Base-by-base conservation (phyloP, 2,329 filamentous ascomycete species). In the Cytospora piceicola region DNA sequence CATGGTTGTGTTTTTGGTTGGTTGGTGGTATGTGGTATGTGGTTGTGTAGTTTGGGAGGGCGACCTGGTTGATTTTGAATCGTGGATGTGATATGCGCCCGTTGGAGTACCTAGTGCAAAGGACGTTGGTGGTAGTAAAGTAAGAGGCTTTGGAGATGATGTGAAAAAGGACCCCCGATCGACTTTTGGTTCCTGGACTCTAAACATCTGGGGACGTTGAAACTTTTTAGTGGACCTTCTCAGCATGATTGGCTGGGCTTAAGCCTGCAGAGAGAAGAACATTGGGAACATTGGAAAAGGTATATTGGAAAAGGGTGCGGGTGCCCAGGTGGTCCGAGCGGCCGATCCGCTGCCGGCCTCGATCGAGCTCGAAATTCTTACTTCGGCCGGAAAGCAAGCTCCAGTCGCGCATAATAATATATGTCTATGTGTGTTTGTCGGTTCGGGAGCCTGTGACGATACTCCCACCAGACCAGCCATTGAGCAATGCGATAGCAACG, bases 361-460 rank as follows among this genome's bases (percentile, higher is more conserved):
- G 62, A 24, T n/a, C 2, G n/a, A 65, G 66, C 66, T 67, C 61
- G 66, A 67, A 67, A 65, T 67, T 67, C 66, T 67, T 67, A 63
- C 32, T 15, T 27, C 15, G 55, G 61, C 60, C 56, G 51, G 59
- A 22, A 62, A 63, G 51, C 34, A 59, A 59, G 56, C 65, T 64
- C n/a, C 49, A 27, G 17, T 39, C 62, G 36, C 51, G n/a, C 9
- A 46, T 46, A 6, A n/a, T n/a, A 11, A 22, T 22, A 8, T 20
- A 11, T 27, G 27, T 46, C 30, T 49, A n/a, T 49, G 11, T 49
- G 3, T 49, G n/a, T 14, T 8, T 49, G 46, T 46, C 39, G 6
- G 39, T 46, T 42, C 53, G 32, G 42, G 32, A 53, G 36, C 54
- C 46, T n/a, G 58, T 30, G 20, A 32, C 39, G 52, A 39, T 22